A percentile compares a stretch with the other conserved stretches of the same genome.
Conservation (phyloP, 164 flowering plant genomes). For the Sedum album region DNA sequence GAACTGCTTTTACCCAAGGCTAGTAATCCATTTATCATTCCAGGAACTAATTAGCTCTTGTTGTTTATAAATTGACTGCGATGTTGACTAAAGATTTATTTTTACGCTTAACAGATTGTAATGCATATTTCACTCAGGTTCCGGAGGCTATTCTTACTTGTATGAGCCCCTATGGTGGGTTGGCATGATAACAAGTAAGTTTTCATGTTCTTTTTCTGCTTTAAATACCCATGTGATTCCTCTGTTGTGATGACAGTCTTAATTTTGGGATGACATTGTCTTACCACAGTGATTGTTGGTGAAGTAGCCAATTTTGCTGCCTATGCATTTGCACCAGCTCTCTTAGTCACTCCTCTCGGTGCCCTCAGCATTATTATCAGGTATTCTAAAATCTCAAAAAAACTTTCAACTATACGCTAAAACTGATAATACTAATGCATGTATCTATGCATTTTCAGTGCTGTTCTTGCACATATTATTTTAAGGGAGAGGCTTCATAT, state of each 20-base stretch:
- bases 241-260: not conserved
- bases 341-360: slow-evolving; percentile 87
- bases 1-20: not conserved
- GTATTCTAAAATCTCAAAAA: slow-evolving; percentile 23
- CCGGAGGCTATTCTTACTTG: slow-evolving; percentile 82
- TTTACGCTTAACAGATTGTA: not conserved
- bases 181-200: slow-evolving; percentile 93
- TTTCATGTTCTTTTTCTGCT: not conserved
- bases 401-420: not conserved
- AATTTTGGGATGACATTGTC: not conserved
- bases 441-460: slow-evolving; percentile 44
- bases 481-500: slow-evolving; percentile 71
- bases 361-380: slow-evolving; percentile 93
- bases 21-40: not conserved
- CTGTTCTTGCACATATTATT: slow-evolving; percentile 81
- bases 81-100: not conserved
- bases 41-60: not conserved
- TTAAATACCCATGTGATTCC: not conserved
- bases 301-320: slow-evolving; percentile 93
- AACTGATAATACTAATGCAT: slow-evolving; percentile 12
- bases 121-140: slow-evolving; percentile 33
- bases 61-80: not conserved
- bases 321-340: slow-evolving; percentile 93
- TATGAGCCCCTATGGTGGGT: slow-evolving; percentile 96
- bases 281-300: slow-evolving; percentile 71